Conservation (phyloP, 2,329 filamentous ascomycete genomes). For the Arthrocladium fulminans region DNA sequence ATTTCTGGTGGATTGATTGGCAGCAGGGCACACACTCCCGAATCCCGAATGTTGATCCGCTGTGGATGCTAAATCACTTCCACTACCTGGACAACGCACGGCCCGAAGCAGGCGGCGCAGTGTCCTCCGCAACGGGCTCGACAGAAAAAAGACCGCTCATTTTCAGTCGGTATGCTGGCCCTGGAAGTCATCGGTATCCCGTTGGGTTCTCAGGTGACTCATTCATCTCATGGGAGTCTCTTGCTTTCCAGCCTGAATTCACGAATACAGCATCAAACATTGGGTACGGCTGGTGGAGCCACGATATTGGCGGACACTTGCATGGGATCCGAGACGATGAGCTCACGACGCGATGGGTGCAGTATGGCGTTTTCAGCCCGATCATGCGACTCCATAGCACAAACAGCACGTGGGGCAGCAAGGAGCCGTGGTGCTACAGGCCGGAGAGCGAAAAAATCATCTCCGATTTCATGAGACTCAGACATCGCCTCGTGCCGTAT, state of each 20-base stretch:
- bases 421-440: conserved; percentile 54
- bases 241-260: conserved; percentile 58
- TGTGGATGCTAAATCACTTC: conserved; percentile 59
- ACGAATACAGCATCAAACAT: conserved; percentile 59
- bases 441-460: conserved; percentile 40
- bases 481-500: conserved; percentile 53
- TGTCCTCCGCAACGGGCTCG: conserved; percentile 25
- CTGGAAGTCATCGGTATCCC: conserved; percentile 56
- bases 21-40: conserved; percentile 51
- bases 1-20: conserved; percentile 64
- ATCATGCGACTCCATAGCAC: conserved; percentile 54
- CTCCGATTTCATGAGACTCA: conserved; percentile 42
- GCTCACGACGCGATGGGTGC: conserved; percentile 52
- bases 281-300: conserved; percentile 60
- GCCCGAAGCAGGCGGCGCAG: not conserved
- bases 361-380: conserved; percentile 53
- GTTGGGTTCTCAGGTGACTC: conserved; percentile 58
- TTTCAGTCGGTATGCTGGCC: conserved; percentile 54
- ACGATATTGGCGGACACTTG: conserved; percentile 59
- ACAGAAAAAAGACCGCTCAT: conserved; percentile 40
- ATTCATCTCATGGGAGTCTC: conserved; percentile 50
- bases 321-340: conserved; percentile 50
- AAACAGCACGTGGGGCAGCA: conserved; percentile 49
- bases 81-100: conserved; percentile 48
- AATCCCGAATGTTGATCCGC: conserved; percentile 51